Evolutionary conservation across 345 rosid genomes (phyloP), one percentile per base, ranked within the genome.

Genomic region (Syzygium aromaticum): DNA sequence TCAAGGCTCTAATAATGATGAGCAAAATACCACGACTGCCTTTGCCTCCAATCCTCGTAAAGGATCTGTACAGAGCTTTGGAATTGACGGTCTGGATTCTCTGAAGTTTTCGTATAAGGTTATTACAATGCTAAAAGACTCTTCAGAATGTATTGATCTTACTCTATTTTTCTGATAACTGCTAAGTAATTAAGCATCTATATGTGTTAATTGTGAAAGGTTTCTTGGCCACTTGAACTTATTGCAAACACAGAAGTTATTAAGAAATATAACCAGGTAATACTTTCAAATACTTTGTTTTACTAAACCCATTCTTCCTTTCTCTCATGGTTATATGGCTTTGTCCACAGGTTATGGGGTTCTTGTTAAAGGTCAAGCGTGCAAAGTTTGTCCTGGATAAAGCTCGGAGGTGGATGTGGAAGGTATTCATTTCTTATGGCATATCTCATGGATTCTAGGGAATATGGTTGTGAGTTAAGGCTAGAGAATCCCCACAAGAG

Each of bases 331-430:
- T 86, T 87, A 84, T 84, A 91, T 84, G 61, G 78, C 84, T 85
- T 52, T 88, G 82, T 86, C 85, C 91, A 86, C 91, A 96, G 99
- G 99, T 98, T 90, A 95, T 98, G 98, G 93, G 95, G 84, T 96
- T 98, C 92, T 89, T 98, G 89, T 90, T 98, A 93, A 98, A 98
- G 92, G 99, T 96, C 90, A 98, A 98, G 92, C 97, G 96, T 87
- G 99, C 99, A 77, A 98, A 98, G 92, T 98, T 90, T 92, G 99
- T 92, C 64, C 99, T 98, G 73, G 99, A 95, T 92, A 95, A 98
- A 92, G 98, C 98, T 88, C 95, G 99, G 87, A 94, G 94, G 90
- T 98, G 98, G 99, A 96, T 98, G 98, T 96, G 99, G 99, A 98
- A 98, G 99, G 99, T 98, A 87, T 53, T 77, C 7, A 3, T 33